Base-by-base conservation (phyloP, 2,329 filamentous ascomycete species). In the Aphanoascus verrucosus region DNA sequence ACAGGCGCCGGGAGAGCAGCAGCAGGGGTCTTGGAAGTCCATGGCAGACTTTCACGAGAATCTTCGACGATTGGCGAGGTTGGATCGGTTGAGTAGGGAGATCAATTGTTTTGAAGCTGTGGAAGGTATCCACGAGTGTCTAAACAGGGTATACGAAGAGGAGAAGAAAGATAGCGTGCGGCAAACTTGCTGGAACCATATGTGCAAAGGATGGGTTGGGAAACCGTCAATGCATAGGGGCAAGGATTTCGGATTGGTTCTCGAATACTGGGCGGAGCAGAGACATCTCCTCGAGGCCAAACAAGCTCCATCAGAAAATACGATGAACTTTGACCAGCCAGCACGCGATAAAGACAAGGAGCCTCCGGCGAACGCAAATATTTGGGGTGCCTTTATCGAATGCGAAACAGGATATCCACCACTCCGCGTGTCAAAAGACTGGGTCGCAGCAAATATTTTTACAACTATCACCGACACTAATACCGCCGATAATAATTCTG, bases 61-160 rank as follows among this genome's bases (percentile, higher is more conserved):
- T 56, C 52, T 74, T 34, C 67, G 67, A 46, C 71, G 71, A 62
- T 65, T 74, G 28, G 69, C 69, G n/a, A 70, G 67, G 35, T 62
- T 72, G 52, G 72, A 74, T 58, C 65, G 66, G 51, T 65, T 73
- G 49, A 72, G 71, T 52, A 64, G 69, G 48, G 68, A 72, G 41
- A 66, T 72, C 9, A 74, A 74, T 45, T 74, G 72, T 43, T 74
- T 74, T 46, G 68, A 73, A 59, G 71, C 72, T 9, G 60, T 73
- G n/a, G 70, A 71, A 50, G 69, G 67, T 14, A 63, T 74, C 4
- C 68, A 70, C 52, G 63, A 70, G 52, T 70, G 69, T 35, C 61
- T 74, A 44, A 68, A 65, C 58, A 67, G 67, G 35, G 61, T 74
- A 38, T 74, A 71, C 72, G 62, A 66, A 7, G 69, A 69, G 44